A percentile compares a stretch with the other conserved stretches of the same genome.
These are phyloP conservation scores for Alternaria sp. DNA, from an alignment of 2,329 filamentous ascomycete genomes.

Conservation along the genomic window DNA sequence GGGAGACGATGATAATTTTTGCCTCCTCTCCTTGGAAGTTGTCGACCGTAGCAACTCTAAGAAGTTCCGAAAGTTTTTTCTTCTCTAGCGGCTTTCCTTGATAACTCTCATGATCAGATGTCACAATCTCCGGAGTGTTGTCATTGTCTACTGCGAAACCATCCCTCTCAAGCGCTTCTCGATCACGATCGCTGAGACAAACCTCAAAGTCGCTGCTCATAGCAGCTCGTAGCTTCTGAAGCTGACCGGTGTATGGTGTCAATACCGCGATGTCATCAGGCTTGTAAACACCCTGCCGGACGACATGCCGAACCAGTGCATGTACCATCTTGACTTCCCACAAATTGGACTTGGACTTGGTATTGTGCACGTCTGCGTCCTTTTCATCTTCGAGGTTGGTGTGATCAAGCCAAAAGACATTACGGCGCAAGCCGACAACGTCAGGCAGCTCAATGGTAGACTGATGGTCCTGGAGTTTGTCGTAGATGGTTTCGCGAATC, in stretches of 20 bases:
- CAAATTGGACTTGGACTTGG: conserved; percentile 62
- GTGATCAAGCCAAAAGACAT: conserved; percentile 71
- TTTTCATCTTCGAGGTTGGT: conserved; percentile 54
- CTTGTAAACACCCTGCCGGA: conserved; percentile 69
- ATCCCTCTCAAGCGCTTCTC: conserved; percentile 58
- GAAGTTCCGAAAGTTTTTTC: conserved; percentile 33
- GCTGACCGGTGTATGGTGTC: conserved; percentile 70
- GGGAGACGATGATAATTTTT: conserved; percentile 72
- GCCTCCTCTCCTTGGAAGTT: conserved; percentile 83
- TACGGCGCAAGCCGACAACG: conserved; percentile 63
- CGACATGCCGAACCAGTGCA: conserved; percentile 70
- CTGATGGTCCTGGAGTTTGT: conserved; percentile 61
- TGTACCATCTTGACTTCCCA: conserved; percentile 71
- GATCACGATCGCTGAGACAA: conserved; percentile 69
- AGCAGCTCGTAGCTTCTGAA: conserved; percentile 59
- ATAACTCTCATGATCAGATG: conserved; percentile 8
- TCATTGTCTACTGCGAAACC: conserved; percentile 26
- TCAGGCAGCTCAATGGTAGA: conserved; percentile 53
- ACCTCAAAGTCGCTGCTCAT: conserved; percentile 65
- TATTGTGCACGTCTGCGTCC: conserved; percentile 20
- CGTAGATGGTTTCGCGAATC: conserved; percentile 67
- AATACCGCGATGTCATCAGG: conserved; percentile 72
- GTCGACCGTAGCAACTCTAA: conserved; percentile 69
- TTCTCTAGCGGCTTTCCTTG: conserved; percentile 30
- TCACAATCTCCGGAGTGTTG: not conserved